Evolutionary conservation across 129 eudicot species (phyloP).

Genomic region (Helianthus annuus): DNA sequence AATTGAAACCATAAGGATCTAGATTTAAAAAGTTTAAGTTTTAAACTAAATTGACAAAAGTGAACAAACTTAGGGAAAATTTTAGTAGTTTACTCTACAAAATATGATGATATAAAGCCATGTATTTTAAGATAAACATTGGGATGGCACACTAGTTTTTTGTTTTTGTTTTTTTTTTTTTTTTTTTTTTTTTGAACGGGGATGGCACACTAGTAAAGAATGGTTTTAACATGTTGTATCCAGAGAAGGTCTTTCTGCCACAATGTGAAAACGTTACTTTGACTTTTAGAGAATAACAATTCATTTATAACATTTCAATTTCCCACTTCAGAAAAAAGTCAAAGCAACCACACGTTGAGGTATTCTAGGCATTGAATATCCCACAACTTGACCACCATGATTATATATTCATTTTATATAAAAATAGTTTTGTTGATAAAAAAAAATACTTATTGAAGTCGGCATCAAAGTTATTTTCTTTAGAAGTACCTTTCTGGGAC

Average conservation of each 20-base stretch:
- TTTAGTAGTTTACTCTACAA: neutral
- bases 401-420: neutral
- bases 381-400: neutral
- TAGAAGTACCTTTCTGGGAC: neutral
- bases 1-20: too few relatives aligned
- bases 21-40: too few relatives aligned
- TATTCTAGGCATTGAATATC: conserved; percentile 4
- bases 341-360: neutral
- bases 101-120: neutral
- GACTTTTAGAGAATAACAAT: neutral
- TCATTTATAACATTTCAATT: neutral
- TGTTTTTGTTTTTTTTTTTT: too few relatives aligned
- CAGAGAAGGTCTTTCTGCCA: neutral
- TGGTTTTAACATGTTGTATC: neutral
- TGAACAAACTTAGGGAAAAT: too few relatives aligned
- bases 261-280: neutral
- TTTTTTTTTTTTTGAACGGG: too few relatives aligned
- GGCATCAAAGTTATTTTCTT: neutral
- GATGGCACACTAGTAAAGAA: neutral
- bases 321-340: conserved; percentile 6
- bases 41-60: too few relatives aligned
- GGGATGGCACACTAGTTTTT: neutral
- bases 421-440: neutral
- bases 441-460: neutral
- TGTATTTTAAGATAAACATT: neutral